Evolutionary conservation across 306 rosid genomes (phyloP), one percentile per base, ranked within the genome.

Genomic region (Hippophae gyantsensis): DNA sequence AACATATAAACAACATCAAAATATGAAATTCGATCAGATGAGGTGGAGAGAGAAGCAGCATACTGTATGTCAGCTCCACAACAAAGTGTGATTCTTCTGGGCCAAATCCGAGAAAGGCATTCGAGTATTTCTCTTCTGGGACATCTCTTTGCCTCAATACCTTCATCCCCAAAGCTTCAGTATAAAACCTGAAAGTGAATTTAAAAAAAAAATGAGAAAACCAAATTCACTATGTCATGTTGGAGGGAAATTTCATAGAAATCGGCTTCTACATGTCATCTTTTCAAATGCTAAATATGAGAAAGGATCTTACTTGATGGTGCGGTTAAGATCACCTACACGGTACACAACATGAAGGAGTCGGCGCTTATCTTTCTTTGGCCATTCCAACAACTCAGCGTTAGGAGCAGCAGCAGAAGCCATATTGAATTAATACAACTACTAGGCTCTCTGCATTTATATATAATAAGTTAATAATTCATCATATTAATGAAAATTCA

Each of bases 291-390:
- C 9, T 3, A 8, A 46, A 12, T 26, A 10, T 2, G 26, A 18
- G 43, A 60, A 48, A 18, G 7, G 42, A 61, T 7, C 76, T 6
- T 80, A 89, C 96, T 85, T 81, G 82, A 89, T 85, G 43, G 90
- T 83, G 67, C 90, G 90, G 27, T 89, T 83, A 63, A 89, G 96
- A 69, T 89, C 94, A 63, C 94, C 96, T 58, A 89, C 96, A 57
- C 94, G 96, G 70, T 89, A 89, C 58, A 89, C 94, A 43, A 65
- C 90, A 76, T 89, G 96, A 42, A 89, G 86, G 63, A 89, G 47
- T 41, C 96, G 90, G 50, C 85, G 96, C 58, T 56, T 83, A 72
- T 89, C 94, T 66, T 85, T 83, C 79, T 79, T 79, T 3, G 94
- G 85, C 88, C 90, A 85, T 60, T 85, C 89, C 64, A 85, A 60